A percentile compares a stretch with the other conserved stretches of the same genome.
These are phyloP conservation scores for Septoria petroselini DNA, from an alignment of 2,329 filamentous ascomycete species.

Conservation along the genomic window DNA sequence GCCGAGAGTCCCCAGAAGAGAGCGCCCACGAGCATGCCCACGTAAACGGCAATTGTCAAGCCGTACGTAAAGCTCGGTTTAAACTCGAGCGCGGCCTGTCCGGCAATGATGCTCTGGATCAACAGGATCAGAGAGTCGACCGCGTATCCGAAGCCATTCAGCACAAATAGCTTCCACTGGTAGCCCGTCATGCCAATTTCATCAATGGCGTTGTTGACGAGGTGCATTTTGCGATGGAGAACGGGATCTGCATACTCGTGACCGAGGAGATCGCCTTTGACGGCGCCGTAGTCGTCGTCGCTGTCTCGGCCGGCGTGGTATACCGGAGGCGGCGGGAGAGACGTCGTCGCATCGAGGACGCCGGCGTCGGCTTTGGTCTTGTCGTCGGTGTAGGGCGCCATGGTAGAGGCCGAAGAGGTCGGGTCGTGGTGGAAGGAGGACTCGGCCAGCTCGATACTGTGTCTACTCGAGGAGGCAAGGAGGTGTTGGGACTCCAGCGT, in stretches of 20 bases:
- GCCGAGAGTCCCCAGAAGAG: conserved; percentile 67
- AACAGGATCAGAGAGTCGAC: conserved; percentile 57
- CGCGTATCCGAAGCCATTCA: conserved; percentile 62
- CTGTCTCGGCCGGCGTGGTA: too few species aligned
- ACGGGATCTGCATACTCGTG: conserved; percentile 60
- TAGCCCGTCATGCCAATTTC: conserved; percentile 54
- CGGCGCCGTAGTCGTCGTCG: conserved; percentile 26
- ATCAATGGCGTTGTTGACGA: conserved; percentile 64
- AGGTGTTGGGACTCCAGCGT: conserved; percentile 18
- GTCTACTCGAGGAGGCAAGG: conserved; percentile 18
- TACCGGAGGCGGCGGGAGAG: too few species aligned
- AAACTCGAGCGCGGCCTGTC: conserved; percentile 59
- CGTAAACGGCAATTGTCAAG: conserved; percentile 61
- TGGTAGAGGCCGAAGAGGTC: background rate
- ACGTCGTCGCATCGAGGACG: too few species aligned
- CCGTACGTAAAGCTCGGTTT: conserved; percentile 52
- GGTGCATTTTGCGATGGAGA: conserved; percentile 64
- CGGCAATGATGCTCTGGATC: conserved; percentile 62
- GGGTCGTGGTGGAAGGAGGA: conserved; percentile 1
- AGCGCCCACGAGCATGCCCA: conserved; percentile 54
- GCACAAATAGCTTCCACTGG: conserved; percentile 58
- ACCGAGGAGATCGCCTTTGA: conserved; percentile 53
- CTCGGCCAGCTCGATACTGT: conserved; percentile 20
- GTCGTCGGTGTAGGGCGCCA: conserved; percentile 21
- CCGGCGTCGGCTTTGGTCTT: conserved; percentile 18